Base-by-base conservation (phyloP, 768 basidiomycete genomes). In the Psilocybe cyanescens region DNA sequence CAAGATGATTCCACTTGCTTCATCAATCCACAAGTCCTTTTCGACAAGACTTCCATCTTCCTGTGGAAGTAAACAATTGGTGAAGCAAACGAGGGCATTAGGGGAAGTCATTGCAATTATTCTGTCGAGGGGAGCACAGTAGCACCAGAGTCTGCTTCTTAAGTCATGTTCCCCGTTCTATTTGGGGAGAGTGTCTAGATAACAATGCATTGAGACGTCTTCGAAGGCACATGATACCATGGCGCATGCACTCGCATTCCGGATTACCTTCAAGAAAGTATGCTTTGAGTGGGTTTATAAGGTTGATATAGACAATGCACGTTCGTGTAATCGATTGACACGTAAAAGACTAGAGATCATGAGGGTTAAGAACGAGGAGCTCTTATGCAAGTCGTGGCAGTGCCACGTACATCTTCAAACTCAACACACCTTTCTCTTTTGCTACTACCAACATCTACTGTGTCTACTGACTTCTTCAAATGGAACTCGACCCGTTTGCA, bases 1-100 rank as follows among this genome's bases (percentile, higher is more conserved):
- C 41, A 95, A 73, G 62, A 95, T 88, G 60, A 86, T 77, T 0
- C 94, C 94, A 24, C 85, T 81, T 4, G 77, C 76, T 68, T 90
- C 84, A 71, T 95, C 91, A 60, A 95, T 83, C 92, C 92, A 94
- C 17, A 95, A 77, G 68, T 94, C 92, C 67, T 86, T 84, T 71
- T 88, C 79, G 37, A 89, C 73, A 16, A 95, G 80, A 54, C 80
- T 84, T 16, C 94, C 94, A 69, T 95, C 92, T 71, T 95, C 92
- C 58, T 81, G 83, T 1, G 90, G 87, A 28, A 96, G 79, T 58
- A 90, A 74, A 67, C 94, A 94, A 74, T 95, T 95, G 41, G 94
- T 95, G 76, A 95, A 94, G 75, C 94, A 92, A 54, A 94, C 76
- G 28, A 95, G 81, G 49, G 84, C 85, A 73, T 93, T 92, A 3